Base-by-base conservation (phyloP, 2,329 filamentous ascomycete genomes). In the Chaetomiaceae sp. region DNA sequence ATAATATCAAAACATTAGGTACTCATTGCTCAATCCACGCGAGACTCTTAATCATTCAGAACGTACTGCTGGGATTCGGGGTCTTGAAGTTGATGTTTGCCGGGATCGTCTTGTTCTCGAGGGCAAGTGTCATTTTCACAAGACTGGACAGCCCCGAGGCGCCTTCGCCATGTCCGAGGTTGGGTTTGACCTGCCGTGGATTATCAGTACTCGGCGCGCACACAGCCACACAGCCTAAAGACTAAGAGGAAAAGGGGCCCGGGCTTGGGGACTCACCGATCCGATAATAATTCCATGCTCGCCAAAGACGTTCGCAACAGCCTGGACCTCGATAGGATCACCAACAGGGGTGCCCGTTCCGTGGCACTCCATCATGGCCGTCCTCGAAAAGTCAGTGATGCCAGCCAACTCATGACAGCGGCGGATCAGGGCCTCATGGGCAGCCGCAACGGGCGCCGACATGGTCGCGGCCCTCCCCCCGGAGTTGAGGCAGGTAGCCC, bases 311-410 rank as follows among this genome's bases (percentile, higher is more conserved):
- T 57, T 55, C 7, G 63, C 57, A 16, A 76, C 67, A 13, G 71
- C 74, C 1, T 56, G 57, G 0, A 70, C 68, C 56, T 77, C 74
- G 14, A 68, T 65, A 0, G 72, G 70, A 53, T 77, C 75, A 2
- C 75, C 75, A 3, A 69, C 68, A 20, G 64, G 58, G 2, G 74
- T 77, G 3, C 73, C 73, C 0, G 74, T 76, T 5, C 73, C 74
- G 51, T 78, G 73, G 4, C 65, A 64, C 57, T 43, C 3, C 3
- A 31, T 27, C 20, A 37, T 19, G 8, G 14, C 2, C 12, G 14
- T 33, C 30, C 44, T 60, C 58, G n/a, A 60, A 23, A 48, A 58
- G 1, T 23, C 39, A 4, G 51, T 56, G n/a, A n/a, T n/a, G n/a
- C n/a, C n/a, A n/a, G n/a, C n/a, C n/a, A n/a, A n/a, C n/a, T n/a